Evolutionary conservation across 176 grass and related monocot species (phyloP), one percentile per base, ranked within the genome.

Genomic region (Eleusine indica): DNA sequence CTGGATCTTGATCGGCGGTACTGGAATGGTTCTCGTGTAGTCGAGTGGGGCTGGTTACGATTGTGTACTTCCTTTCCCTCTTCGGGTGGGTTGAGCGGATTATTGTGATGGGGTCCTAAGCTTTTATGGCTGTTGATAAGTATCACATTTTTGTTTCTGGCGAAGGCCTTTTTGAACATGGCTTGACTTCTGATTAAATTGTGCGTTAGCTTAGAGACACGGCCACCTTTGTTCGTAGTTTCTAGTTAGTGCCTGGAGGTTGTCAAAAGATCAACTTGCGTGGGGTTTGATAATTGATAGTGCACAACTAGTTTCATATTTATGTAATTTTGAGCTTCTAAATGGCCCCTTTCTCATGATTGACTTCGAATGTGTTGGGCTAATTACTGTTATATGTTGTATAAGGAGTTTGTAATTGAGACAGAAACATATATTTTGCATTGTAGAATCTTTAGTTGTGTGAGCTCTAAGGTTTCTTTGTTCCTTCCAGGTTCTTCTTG

Each of bases 401-500:
- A 8, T 25, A 8, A n/a, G 58, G 17, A 82, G 3, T 38, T 71
- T 68, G 3, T 35, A 77, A 40, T 41, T 82, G 43, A 19, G 9
- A 60, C 58, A 63, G 35, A 43, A 69, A 32, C 58, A 43, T 71
- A 68, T 73, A 22, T 86, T 70, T 76, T 49, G 30, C 29, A n/a
- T 79, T 40, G 9, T 78, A 63, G 43, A 73, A 82, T 66, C 47
- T n/a, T 66, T 17, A 47, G 0, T 19, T 53, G 5, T 77, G 6
- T 47, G 18, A 67, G 62, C 72, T 7, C 56, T 52, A 30, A 51
- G 6, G 37, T 70, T 70, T 80, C 11, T 29, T 29, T 66, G 22
- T 82, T 16, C 72, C 78, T 80, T 74, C 66, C 80, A 95, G 95
- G 95, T 98, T 74, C 91, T 98, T 84, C 86, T 98, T 76, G 95